Evolutionary conservation across 2,329 filamentous ascomycete species (phyloP), one percentile per base, ranked within the genome.

Genomic region (Chalaropsis ovoidea): DNA sequence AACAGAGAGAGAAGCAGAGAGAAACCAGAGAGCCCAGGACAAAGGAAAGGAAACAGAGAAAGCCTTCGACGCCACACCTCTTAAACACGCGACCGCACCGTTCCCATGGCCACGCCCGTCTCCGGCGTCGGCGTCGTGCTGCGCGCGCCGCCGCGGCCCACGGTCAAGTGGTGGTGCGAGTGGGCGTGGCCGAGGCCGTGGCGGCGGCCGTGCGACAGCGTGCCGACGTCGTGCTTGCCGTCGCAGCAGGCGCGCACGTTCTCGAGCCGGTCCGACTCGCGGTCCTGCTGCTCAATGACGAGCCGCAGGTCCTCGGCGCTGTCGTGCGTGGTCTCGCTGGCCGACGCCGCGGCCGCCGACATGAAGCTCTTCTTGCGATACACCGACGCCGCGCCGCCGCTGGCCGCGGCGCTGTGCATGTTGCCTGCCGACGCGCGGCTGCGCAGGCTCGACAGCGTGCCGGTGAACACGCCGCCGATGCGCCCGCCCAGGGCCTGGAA

Each of bases 221-320:
- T 83, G 65, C 83, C 81, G 61, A 90, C 87, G 73, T 90, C 87
- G 71, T 90, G 87, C 77, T 88, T 89, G 93, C 92, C 94, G 82
- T 97, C 94, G 76, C 94, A 99, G 78, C 94, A 99, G 67, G 93
- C 92, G 73, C 94, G 82, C 69, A 99, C 94, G 74, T 99, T 96
- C 80, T 97, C 93, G 71, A 97, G 80, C 68, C 86, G 82, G 72
- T 92, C 89, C 31, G 86, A 80, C 70, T 92, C 88, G 64, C 85
- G 80, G 71, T 93, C 87, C 72, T 91, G 86, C 69, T 83, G 81
- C 76, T 93, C 89, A 71, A 93, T 89, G 69, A 92, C 85, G 69
- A 86, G 82, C 66, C 90, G 81, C 66, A 96, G 74, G 72, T 96
- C 90, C 74, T 96, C 90, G 2, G 89, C 89, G 71, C 87, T 90